Base-by-base conservation (phyloP, 306 rosid species). In the Corylus heterophylla region DNA sequence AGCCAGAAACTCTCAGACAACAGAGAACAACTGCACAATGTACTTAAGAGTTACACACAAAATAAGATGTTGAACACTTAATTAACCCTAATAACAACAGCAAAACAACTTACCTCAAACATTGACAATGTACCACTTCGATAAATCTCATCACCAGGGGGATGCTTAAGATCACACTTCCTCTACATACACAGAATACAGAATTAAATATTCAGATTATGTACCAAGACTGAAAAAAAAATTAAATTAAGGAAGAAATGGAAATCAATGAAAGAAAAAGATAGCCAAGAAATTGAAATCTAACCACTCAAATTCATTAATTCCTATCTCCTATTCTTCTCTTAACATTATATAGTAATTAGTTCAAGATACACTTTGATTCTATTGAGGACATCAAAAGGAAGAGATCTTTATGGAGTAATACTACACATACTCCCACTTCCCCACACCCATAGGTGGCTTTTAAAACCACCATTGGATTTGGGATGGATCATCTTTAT, bases 91-190 rank as follows among this genome's bases (percentile, higher is more conserved):
- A 47, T 45, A 74, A 75, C 25, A 29, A 52, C 56, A 62, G 71
- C 42, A 66, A 64, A 74, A 25, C 14, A 74, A 58, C 88, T 72
- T 84, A 96, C 99, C 99, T 96, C 99, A 82, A 96, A 93, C 99
- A 96, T 96, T 54, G 99, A 96, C 83, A 96, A 86, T n/a, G 99
- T 96, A 81, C 98, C 97, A 79, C 96, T 85, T 86, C 98, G 85
- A 82, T 96, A 96, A 78, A 93, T 96, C 88, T 96, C 98, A 90
- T 96, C 99, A 73, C 99, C 99, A 68, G 98, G 99, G 44, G 99
- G 99, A 80, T 96, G 99, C 89, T 96, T 96, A 56, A 96, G 99
- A 87, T 96, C 99, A 76, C 99, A 96, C 85, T 96, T 96, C 83
- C 88, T 93, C 99, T 96, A 75, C 87, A 84, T 31, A 78, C 69